These are phyloP conservation scores for Leccinum pachyderme DNA, from an alignment of 1,284 basidiomycete species.

Conservation along the genomic window DNA sequence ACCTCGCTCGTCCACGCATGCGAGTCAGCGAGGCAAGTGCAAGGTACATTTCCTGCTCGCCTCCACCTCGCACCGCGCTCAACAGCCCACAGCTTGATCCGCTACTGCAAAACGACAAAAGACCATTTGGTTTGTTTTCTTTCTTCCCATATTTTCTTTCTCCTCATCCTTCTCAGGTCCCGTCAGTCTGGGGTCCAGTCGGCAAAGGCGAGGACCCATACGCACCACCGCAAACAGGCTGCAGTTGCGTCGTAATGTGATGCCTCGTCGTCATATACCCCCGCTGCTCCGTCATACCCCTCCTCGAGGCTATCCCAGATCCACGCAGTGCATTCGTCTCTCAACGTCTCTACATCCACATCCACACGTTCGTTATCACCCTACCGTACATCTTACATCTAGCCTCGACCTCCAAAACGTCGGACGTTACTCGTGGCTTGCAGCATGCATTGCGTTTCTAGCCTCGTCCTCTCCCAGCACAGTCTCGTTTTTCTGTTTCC, in stretches of 20 bases:
- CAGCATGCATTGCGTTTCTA: conserved; percentile 24
- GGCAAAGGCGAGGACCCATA: conserved; percentile 88
- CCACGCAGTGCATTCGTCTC: conserved; percentile 18
- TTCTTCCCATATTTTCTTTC: neutral
- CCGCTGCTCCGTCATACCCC: conserved; percentile 31
- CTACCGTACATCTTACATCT: conserved; percentile 27
- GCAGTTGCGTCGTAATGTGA: conserved; percentile 35
- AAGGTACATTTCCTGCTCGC: conserved; percentile 43
- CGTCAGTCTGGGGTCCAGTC: conserved; percentile 92
- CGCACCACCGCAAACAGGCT: conserved; percentile 52
- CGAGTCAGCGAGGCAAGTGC: conserved; percentile 75
- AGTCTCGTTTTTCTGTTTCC: conserved; percentile 6
- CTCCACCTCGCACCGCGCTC: neutral
- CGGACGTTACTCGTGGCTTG: conserved; percentile 28
- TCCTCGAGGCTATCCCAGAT: conserved; percentile 6
- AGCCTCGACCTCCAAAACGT: conserved; percentile 23
- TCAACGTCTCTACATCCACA: conserved; percentile 20
- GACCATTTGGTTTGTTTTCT: conserved; percentile 61
- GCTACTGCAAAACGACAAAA: conserved; percentile 70
- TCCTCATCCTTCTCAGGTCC: conserved; percentile 45
- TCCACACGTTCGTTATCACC: conserved; percentile 28
- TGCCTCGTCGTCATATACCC: conserved; percentile 31
- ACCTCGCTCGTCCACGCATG: conserved; percentile 71
- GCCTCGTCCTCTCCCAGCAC: conserved; percentile 9
- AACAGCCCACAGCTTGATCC: conserved; percentile 60